Base-by-base conservation (phyloP, 805 yeast genomes). In the Yarrowia porcina region DNA sequence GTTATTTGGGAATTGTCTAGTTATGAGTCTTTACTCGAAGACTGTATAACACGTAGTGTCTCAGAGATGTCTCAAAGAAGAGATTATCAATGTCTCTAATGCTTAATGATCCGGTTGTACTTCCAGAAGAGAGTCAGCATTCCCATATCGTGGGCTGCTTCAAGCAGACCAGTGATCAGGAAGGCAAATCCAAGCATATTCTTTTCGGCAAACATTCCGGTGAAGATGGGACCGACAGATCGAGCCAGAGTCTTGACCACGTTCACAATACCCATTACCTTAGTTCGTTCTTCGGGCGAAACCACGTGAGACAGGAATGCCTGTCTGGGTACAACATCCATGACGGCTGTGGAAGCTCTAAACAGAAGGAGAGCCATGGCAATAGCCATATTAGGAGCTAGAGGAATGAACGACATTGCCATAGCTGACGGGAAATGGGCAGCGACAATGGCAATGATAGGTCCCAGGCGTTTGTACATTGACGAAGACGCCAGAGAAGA, bases 311-410 rank as follows among this genome's bases (percentile, higher is more conserved):
- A 85, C 56, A 91, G 74, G 41, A 91, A 77, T 9, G 90, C 83
- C 74, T 90, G 97, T 59, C 97, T 82, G 7, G 97, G 97, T 2
- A 90, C 94, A 28, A 90, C 96, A 71, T 91, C 97, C 92, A 91
- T 90, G 1, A 92, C 83, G 1, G 86, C 79, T 0, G 90, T 83
- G 2, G 86, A 75, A 64, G 84, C 85, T 66, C 89, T 83, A 25
- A 82, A 71, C 20, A 86, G 67, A 33, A 88, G 76, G 6, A 83
- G 73, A 0, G 75, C 62, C 27, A 88, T 78, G 0, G 93, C 88
- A 0, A 71, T 64, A n/a, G 76, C 65, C 38, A 69, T 69, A 21
- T 65, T 64, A 17, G 80, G 77, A 8, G 80, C 74, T 3, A 81
- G 66, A 5, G 90, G 89, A 11, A 84, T 77, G 13, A 78, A 54